Percentiles rank a stretch among this genome's conserved stretches.
phyloP scores from a whole-genome alignment of 257 asterid genomes.

The Primulina huaijiensis region DNA sequence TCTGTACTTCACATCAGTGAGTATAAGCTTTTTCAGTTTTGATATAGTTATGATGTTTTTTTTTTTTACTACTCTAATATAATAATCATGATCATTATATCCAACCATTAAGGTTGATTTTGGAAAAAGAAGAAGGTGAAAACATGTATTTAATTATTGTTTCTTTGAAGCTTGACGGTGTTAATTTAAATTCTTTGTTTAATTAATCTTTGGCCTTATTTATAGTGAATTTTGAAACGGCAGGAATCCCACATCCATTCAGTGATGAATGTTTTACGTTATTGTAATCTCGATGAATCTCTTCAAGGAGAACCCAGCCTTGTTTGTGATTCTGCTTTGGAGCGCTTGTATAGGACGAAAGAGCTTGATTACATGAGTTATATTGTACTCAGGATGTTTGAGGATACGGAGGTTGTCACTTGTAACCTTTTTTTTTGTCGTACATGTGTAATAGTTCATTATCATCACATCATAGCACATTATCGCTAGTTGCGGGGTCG shows the following conservation, averaged over 20 bases:
- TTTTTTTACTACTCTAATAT: neutral
- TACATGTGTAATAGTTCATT: neutral
- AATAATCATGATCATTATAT: neutral
- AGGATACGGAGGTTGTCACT: slow-evolving; percentile 73
- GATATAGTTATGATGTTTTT: neutral
- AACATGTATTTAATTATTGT: too few relatives aligned
- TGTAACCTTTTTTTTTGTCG: slow-evolving; percentile 10
- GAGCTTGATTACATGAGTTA: slow-evolving; percentile 99
- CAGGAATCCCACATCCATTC: slow-evolving; percentile 99
- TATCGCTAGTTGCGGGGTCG: too few relatives aligned
- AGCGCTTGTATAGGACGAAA: slow-evolving; percentile 73
- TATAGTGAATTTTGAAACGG: slow-evolving; percentile 2
- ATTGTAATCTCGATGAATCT: slow-evolving; percentile 93
- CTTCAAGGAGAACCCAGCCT: slow-evolving; percentile 85
- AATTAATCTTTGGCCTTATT: neutral
- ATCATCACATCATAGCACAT: too few relatives aligned
- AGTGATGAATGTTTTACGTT: slow-evolving; percentile 95
- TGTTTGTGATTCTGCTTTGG: slow-evolving; percentile 74
- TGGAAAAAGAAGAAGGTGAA: neutral
- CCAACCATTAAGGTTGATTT: neutral
- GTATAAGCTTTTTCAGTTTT: slow-evolving; percentile 26
- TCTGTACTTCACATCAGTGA: slow-evolving; percentile 88
- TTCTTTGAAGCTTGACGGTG: neutral
- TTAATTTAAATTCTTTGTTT: too few relatives aligned
- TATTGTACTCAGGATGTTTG: slow-evolving; percentile 84